phyloP scores from a whole-genome alignment of 345 rosid species.

The Lumnitzera racemosa region DNA sequence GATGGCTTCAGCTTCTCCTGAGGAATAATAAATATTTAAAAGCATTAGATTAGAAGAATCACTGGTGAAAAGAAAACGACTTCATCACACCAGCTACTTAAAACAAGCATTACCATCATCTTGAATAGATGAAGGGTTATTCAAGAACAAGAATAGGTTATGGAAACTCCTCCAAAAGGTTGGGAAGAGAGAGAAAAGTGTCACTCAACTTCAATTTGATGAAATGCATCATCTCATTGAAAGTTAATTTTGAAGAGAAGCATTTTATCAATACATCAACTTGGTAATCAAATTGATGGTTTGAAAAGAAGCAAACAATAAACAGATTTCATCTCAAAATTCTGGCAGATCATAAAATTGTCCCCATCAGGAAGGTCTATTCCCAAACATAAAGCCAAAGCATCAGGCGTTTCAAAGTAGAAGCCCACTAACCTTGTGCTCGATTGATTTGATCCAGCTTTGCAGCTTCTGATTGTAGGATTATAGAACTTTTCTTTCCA shows the following conservation, averaged over 20 bases:
- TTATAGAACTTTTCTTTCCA: constrained; percentile 63
- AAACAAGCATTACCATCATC: not conserved
- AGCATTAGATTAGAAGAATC: not conserved
- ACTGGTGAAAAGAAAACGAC: not conserved
- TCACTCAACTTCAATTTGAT: no score
- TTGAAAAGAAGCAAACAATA: not conserved
- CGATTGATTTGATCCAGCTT: constrained; percentile 61
- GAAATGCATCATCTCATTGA: no score
- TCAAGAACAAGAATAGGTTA: no score
- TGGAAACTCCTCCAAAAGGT: no score
- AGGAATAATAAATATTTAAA: constrained; percentile 7
- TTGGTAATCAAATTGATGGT: not conserved
- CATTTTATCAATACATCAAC: not conserved
- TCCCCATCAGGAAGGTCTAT: no score
- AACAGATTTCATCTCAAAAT: no score
- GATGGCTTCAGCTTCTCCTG: constrained; percentile 96
- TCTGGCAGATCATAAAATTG: no score
- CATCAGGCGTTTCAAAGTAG: not conserved
- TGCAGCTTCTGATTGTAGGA: constrained; percentile 69
- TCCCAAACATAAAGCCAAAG: no score
- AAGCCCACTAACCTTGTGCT: constrained; percentile 45
- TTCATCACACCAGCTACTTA: not conserved
- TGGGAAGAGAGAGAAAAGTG: no score
- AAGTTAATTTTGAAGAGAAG: no score
- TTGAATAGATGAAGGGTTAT: no score